Evolutionary conservation across 1,284 basidiomycete species (phyloP).

Genomic region (Ganoderma leucocontextum): DNA sequence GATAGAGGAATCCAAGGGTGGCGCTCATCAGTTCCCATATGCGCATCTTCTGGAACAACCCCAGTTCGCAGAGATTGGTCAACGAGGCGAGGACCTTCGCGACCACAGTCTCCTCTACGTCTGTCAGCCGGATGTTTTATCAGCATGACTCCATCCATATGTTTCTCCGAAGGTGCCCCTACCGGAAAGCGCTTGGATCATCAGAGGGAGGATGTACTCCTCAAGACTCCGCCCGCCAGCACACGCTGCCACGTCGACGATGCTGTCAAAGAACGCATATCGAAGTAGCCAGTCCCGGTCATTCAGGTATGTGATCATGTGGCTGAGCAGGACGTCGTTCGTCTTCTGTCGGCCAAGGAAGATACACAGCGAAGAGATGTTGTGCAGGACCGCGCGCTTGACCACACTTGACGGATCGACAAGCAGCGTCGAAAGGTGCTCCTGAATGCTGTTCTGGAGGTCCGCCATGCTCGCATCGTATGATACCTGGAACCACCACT

Average conservation of each 20-base stretch:
- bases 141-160: neutral
- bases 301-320: constrained; percentile 99
- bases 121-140: constrained; percentile 64
- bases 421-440: constrained; percentile 83
- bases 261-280: constrained; percentile 93
- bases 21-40: constrained; percentile 94
- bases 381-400: constrained; percentile 78
- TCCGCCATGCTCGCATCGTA: constrained; percentile 90
- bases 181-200: constrained; percentile 94
- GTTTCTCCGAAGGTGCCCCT: neutral
- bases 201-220: constrained; percentile 91
- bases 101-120: constrained; percentile 94
- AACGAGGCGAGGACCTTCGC: constrained; percentile 88
- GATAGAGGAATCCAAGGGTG: constrained; percentile 89
- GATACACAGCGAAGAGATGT: constrained; percentile 89
- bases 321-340: constrained; percentile 93
- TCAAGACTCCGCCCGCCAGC: constrained; percentile 88
- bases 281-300: constrained; percentile 94
- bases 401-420: constrained; percentile 81
- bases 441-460: constrained; percentile 87
- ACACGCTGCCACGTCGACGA: constrained; percentile 93
- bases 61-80: constrained; percentile 86
- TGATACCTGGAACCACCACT: constrained; percentile 65
- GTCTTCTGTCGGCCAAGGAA: constrained; percentile 94
- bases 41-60: constrained; percentile 90